These are phyloP conservation scores for Gloeopeniophorella convolvens DNA, from an alignment of 768 basidiomycete genomes.

Conservation along the genomic window DNA sequence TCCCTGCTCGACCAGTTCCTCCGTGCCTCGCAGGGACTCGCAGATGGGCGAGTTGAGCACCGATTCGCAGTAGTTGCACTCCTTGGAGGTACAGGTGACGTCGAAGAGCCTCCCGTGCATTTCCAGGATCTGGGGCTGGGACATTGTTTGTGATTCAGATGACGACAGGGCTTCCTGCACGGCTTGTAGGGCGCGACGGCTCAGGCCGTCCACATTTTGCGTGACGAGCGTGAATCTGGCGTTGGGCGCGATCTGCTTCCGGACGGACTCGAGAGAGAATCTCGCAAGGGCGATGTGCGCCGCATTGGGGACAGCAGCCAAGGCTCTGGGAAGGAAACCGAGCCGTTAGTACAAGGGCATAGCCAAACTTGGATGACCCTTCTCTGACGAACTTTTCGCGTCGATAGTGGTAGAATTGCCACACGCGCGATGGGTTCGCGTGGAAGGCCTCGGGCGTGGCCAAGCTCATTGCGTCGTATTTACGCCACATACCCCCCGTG, in stretches of 20 bases:
- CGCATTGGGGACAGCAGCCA: slow-evolving; percentile 41
- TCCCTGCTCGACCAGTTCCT: slow-evolving; percentile 21
- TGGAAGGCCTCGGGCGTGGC: slow-evolving; percentile 8
- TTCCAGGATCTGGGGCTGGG: slow-evolving; percentile 32
- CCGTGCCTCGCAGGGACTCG: slow-evolving; percentile 38
- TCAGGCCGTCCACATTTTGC: slow-evolving; percentile 58
- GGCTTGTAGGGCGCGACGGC: slow-evolving; percentile 33
- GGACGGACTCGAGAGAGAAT: slow-evolving; percentile 36
- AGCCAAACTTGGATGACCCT: background rate
- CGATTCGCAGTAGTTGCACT: slow-evolving; percentile 36
- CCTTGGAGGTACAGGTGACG: slow-evolving; percentile 38
- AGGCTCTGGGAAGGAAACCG: background rate
- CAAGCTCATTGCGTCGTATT: slow-evolving; percentile 8
- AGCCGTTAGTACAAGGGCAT: background rate
- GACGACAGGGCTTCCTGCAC: background rate
- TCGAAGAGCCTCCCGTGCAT: slow-evolving; percentile 61
- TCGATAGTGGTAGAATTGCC: slow-evolving; percentile 17
- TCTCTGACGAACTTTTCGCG: slow-evolving; percentile 14
- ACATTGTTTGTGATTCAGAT: background rate
- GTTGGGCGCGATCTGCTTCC: slow-evolving; percentile 35
- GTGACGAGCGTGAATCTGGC: slow-evolving; percentile 47
- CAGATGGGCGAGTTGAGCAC: slow-evolving; percentile 41
- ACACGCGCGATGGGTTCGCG: slow-evolving; percentile 9
- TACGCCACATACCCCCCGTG: slow-evolving; percentile 12
- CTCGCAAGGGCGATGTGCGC: slow-evolving; percentile 48